Evolutionary conservation across 306 rosid genomes (phyloP).

Genomic region (Pyrus pyrifolia): DNA sequence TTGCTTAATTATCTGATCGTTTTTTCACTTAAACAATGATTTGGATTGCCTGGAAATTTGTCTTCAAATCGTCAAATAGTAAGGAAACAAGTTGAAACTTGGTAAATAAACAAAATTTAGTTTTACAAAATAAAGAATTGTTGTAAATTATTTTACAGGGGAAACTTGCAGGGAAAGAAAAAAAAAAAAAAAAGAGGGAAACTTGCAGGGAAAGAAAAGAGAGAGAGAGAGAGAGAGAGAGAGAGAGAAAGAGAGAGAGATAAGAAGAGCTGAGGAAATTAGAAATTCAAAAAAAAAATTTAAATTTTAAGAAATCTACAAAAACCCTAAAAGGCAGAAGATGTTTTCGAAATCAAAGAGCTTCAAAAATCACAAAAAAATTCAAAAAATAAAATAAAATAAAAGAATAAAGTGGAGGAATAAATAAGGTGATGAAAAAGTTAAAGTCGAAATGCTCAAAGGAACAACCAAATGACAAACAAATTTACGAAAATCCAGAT

Average conservation of each 20-base stretch:
- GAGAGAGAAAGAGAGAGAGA: no score
- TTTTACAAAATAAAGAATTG: no score
- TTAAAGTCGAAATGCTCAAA: slow-evolving; percentile 15
- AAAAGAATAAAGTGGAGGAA: slow-evolving; percentile 13
- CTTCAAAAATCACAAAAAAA: background rate
- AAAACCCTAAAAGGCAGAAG: slow-evolving; percentile 2
- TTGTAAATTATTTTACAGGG: no score
- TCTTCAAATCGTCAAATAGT: slow-evolving; percentile 8
- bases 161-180: no score
- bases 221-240: no score
- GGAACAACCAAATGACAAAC: slow-evolving; percentile 10
- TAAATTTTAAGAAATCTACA: background rate
- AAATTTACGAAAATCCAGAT: slow-evolving; percentile 21
- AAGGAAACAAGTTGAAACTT: slow-evolving; percentile 10
- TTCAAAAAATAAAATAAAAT: background rate
- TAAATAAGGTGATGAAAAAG: background rate
- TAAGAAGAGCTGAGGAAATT: background rate
- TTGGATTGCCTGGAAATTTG: slow-evolving; percentile 3
- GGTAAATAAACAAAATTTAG: background rate
- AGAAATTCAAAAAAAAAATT: background rate
- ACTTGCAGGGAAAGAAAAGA: no score
- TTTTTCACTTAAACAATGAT: slow-evolving; percentile 13
- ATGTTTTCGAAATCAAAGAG: background rate
- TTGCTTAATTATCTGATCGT: background rate
- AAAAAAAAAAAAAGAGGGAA: no score